phyloP scores from a whole-genome alignment of 306 rosid species.

The Crataegus laevigata region DNA sequence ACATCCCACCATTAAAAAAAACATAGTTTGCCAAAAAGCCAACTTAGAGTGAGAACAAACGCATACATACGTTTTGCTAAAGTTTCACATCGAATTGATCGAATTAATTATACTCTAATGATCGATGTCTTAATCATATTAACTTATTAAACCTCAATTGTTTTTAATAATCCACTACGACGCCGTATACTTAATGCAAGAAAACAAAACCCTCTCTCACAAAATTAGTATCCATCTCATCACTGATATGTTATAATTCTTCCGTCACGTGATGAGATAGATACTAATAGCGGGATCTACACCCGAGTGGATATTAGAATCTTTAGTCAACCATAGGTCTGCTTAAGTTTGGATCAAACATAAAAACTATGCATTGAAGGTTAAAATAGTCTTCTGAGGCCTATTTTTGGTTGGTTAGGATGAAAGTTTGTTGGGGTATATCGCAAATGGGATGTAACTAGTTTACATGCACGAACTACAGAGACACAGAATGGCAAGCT shows the following conservation, averaged over 20 bases:
- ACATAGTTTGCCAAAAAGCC: neutral
- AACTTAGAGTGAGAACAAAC: neutral
- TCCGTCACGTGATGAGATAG: no score
- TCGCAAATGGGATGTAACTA: conserved; percentile 3
- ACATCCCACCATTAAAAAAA: neutral
- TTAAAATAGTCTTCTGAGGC: neutral
- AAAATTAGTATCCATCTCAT: neutral
- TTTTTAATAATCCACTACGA: neutral
- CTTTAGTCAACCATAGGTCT: neutral
- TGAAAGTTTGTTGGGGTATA: conserved; percentile 1
- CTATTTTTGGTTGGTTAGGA: conserved; percentile 1
- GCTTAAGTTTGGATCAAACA: neutral
- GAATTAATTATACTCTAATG: neutral
- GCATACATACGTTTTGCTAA: neutral
- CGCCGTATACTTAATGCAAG: neutral
- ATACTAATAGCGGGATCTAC: neutral
- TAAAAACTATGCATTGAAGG: neutral
- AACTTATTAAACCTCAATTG: neutral
- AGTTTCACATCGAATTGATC: neutral
- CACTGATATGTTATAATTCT: no score
- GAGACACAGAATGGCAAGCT: neutral
- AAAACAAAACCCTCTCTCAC: neutral
- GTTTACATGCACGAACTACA: neutral
- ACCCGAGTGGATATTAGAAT: neutral
- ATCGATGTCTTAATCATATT: neutral